Evolutionary conservation across 345 rosid species (phyloP).

Genomic region (Theobroma cacao): DNA sequence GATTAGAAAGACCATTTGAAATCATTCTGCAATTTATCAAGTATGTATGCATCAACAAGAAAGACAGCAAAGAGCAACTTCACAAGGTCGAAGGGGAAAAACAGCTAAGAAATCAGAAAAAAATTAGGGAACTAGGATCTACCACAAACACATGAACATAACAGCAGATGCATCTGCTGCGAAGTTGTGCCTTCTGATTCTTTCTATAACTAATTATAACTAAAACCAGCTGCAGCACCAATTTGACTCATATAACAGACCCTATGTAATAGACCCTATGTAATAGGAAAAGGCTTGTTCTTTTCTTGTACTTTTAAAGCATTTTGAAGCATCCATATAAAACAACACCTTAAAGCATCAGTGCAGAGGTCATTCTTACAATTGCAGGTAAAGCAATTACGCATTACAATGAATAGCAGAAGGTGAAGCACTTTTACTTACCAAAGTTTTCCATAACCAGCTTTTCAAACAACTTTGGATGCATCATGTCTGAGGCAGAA

Average conservation of each 20-base stretch:
- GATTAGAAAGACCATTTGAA: not conserved
- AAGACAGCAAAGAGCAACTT: not conserved
- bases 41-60: not conserved
- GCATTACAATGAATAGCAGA: not conserved
- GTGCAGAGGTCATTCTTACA: not conserved
- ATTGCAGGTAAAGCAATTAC: not conserved
- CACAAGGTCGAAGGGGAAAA: not conserved
- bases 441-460: constrained; percentile 70
- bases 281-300: not conserved
- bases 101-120: not conserved
- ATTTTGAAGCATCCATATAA: not conserved
- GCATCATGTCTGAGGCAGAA: constrained; percentile 73
- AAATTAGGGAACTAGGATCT: not conserved
- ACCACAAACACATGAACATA: not conserved
- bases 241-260: not conserved
- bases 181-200: not conserved
- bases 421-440: constrained; percentile 24
- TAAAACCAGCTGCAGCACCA: not conserved
- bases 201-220: not conserved
- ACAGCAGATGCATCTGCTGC: not conserved
- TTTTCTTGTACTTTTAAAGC: not conserved
- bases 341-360: not conserved
- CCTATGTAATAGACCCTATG: not conserved
- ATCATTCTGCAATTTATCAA: not conserved
- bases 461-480: constrained; percentile 57